These are phyloP conservation scores for Yamadazyma diospyri DNA, from an alignment of 1,139 yeast genomes.

Conservation along the genomic window DNA sequence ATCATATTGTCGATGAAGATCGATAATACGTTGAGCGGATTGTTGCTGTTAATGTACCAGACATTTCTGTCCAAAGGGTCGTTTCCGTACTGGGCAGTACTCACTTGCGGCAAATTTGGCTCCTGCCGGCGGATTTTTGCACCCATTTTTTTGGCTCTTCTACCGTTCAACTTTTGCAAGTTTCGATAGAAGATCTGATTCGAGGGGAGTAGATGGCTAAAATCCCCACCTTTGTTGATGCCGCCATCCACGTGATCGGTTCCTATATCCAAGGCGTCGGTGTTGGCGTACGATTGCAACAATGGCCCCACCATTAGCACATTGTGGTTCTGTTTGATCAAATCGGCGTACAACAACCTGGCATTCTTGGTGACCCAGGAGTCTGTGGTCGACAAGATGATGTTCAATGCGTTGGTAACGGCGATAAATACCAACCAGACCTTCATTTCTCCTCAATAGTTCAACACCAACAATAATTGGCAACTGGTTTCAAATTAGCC, in stretches of 20 bases:
- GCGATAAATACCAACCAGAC: too few relatives aligned
- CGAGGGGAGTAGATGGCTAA: slow-evolving; percentile 30
- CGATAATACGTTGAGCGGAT: slow-evolving; percentile 28
- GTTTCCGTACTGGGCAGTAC: slow-evolving; percentile 23
- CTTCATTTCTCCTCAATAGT: too few relatives aligned
- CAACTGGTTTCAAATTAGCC: too few relatives aligned
- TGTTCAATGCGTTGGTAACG: slow-evolving; percentile 21
- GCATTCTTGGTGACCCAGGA: slow-evolving; percentile 40
- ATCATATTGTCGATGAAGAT: slow-evolving; percentile 32
- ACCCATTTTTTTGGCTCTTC: slow-evolving; percentile 11
- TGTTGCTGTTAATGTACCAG: slow-evolving; percentile 37
- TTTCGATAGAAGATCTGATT: slow-evolving; percentile 30
- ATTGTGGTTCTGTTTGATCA: slow-evolving; percentile 26
- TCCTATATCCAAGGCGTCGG: slow-evolving; percentile 5
- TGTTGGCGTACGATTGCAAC: slow-evolving; percentile 15
- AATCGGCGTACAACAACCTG: slow-evolving; percentile 25
- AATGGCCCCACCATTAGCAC: slow-evolving; percentile 34
- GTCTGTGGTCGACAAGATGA: slow-evolving; percentile 33
- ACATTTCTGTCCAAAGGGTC: slow-evolving; percentile 33
- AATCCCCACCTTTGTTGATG: slow-evolving; percentile 30
- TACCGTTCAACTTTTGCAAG: slow-evolving; percentile 17
- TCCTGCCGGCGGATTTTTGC: slow-evolving; percentile 1
- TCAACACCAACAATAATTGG: too few relatives aligned
- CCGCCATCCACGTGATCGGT: background rate
- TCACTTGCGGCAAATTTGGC: background rate